Conservation (phyloP, 345 rosid genomes). For the Aquilaria sinensis region DNA sequence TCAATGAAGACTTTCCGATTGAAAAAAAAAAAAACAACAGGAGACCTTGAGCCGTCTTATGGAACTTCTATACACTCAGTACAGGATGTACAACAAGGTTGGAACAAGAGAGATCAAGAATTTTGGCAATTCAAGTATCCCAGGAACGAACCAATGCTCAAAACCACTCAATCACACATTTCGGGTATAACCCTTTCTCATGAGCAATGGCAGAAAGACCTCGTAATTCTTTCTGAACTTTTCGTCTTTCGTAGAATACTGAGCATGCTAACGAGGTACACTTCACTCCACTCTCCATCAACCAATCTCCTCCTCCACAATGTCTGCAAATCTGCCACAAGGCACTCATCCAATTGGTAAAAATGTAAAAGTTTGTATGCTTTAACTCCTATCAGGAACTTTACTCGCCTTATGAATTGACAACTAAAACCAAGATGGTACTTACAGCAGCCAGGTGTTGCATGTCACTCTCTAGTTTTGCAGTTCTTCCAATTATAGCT, state of each 20-base stretch:
- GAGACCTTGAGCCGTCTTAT: too few relatives aligned
- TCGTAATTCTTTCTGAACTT: constrained; percentile 82
- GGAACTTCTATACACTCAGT: too few relatives aligned
- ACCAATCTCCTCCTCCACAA: constrained; percentile 97
- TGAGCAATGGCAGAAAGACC: constrained; percentile 57
- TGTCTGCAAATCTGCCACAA: constrained; percentile 78
- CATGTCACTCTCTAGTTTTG: constrained; percentile 81
- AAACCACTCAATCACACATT: constrained; percentile 89
- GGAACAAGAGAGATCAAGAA: too few relatives aligned
- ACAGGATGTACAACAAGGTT: too few relatives aligned
- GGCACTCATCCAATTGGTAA: background rate
- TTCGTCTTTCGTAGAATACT: constrained; percentile 81
- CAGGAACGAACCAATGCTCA: constrained; percentile 15
- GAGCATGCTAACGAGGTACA: constrained; percentile 87
- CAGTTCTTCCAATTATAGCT: constrained; percentile 67
- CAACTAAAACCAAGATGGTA: constrained; percentile 3
- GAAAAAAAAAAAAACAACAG: too few relatives aligned
- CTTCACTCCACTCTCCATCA: constrained; percentile 75
- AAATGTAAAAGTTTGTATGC: background rate
- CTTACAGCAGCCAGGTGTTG: constrained; percentile 83
- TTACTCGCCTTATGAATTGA: background rate
- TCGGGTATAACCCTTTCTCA: constrained; percentile 63
- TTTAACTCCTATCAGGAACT: background rate
- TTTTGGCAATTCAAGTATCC: too few relatives aligned
- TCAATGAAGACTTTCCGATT: too few relatives aligned